Base-by-base conservation (phyloP, 306 rosid genomes). In the Cucurbita ficifolia region DNA sequence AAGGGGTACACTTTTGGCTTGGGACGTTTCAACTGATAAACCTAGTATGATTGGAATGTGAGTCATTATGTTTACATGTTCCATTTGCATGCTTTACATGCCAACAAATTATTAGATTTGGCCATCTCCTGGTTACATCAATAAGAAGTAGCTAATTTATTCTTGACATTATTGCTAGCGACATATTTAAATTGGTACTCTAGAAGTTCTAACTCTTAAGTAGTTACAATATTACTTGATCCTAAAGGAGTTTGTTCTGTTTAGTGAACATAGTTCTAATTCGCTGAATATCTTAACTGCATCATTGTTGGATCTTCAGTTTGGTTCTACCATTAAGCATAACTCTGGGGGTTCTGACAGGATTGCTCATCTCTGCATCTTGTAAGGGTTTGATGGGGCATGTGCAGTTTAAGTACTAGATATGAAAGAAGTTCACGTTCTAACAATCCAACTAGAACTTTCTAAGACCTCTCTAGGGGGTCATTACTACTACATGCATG, bases 21-120 rank as follows among this genome's bases (percentile, higher is more conserved):
- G 99, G 99, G 99, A 95, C 75, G 96, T 95, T 72, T 95, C 99
- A 84, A 87, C 87, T 19, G 97, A 89, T 84, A 86, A 89, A 77
- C 97, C 99, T 68, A 91, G 63, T 86, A 88, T 95, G 96, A 95
- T 95, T 78, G 99, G 99, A 87, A 84, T 95, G 99, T 95, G 83
- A 91, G 99, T 86, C 76, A 72, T 76, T 63, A 48, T 84, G 70
- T 42, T 79, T 61, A 72, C 77, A 38, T 50, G 19, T 68, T 75
- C 51, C 36, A 18, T 7, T 19, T 54, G 48, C 29, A 35, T 39
- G 51, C 54, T 42, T 73, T 56, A 54, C 42, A 39, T 45, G 40
- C 73, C 42, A 46, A 22, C 39, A 42, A 22, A 39, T 42, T 73
- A 73, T 73, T 73, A 6, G 24, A 4, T 3, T 40, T 64, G 18